Evolutionary conservation across 1,284 basidiomycete species (phyloP), one percentile per base, ranked within the genome.

Genomic region (Cryptococcus sp.): DNA sequence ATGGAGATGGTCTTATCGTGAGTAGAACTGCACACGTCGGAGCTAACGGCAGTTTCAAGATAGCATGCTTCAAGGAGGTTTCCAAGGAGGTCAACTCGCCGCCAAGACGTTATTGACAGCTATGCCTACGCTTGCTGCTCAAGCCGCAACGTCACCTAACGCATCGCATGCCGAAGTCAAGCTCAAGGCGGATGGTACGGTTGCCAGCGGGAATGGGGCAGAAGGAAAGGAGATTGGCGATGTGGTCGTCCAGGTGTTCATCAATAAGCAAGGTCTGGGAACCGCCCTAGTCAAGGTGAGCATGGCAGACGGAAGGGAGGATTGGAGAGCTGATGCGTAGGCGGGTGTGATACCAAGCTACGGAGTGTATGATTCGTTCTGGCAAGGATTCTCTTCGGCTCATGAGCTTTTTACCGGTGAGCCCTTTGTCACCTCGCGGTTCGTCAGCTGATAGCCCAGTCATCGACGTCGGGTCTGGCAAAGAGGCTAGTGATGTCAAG

Each of bases 391-490:
- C 31, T 57, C 59, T 2, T 52, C 62, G 12, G 60, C 59, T 5
- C 63, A 69, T 43, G 65, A 63, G n/a, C 58, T 69, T 1, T 62
- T 70, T 45, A 63, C 56, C 23, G 63, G 66, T 67, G 38, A 38
- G 65, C 23, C 22, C 6, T 36, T 4, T 36, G 2, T 32, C 12
- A 1, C 21, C 16, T 4, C 12, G 21, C 11, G 4, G 37, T 22
- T 26, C 24, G 39, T 64, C 69, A 9, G 1, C n/a, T n/a, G n/a
- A n/a, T n/a, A n/a, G n/a, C n/a, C n/a, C 77, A 51, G 74, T 85
- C 50, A 78, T 87, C 52, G 87, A 90, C 62, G 83, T 83, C 34
- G 85, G 85, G 19, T 75, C 77, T 47, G 79, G 79, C 47, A 82
- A 80, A 60, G 83, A 85, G 49, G 78, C 77, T 6, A 75, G 79